Evolutionary conservation across 1,139 yeast genomes (phyloP).

Genomic region (Geotrichum phurueaensis): DNA sequence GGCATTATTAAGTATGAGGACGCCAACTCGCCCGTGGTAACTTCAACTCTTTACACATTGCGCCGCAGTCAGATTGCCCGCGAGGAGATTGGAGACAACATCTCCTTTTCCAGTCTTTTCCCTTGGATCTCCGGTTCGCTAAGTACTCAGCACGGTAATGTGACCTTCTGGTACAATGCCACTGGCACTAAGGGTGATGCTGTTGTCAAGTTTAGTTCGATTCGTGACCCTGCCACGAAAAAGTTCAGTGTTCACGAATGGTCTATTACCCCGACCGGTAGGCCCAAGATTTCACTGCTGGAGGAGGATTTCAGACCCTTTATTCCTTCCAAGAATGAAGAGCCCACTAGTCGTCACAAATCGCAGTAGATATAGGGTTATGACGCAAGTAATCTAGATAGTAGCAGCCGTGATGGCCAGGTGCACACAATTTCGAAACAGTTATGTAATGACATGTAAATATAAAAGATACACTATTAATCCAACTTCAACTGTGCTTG

Average conservation of each 20-base stretch:
- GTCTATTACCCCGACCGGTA: conserved; percentile 30
- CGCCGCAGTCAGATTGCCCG: conserved; percentile 71
- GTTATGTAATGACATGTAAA: background rate
- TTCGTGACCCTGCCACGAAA: conserved; percentile 27
- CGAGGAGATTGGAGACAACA: conserved; percentile 63
- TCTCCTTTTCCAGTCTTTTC: conserved; percentile 60
- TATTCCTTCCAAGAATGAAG: conserved; percentile 33
- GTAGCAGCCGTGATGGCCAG: background rate
- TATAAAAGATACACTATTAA: background rate
- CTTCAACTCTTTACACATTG: conserved; percentile 79
- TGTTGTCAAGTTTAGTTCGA: conserved; percentile 35
- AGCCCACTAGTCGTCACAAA: conserved; percentile 26
- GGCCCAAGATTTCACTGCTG: conserved; percentile 27
- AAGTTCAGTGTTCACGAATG: conserved; percentile 34
- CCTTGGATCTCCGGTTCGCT: conserved; percentile 90
- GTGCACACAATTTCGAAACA: too few species aligned
- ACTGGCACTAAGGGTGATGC: conserved; percentile 45
- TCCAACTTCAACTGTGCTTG: background rate
- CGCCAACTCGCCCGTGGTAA: conserved; percentile 77
- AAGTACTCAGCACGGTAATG: conserved; percentile 74
- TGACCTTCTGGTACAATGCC: conserved; percentile 65
- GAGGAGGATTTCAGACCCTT: conserved; percentile 36
- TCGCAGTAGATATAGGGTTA: conserved; percentile 7
- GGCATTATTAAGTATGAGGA: conserved; percentile 88
- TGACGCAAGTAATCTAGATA: background rate